Evolutionary conservation across 83 land plant species (phyloP).

Genomic region (Diphasiastrum complanatum): DNA sequence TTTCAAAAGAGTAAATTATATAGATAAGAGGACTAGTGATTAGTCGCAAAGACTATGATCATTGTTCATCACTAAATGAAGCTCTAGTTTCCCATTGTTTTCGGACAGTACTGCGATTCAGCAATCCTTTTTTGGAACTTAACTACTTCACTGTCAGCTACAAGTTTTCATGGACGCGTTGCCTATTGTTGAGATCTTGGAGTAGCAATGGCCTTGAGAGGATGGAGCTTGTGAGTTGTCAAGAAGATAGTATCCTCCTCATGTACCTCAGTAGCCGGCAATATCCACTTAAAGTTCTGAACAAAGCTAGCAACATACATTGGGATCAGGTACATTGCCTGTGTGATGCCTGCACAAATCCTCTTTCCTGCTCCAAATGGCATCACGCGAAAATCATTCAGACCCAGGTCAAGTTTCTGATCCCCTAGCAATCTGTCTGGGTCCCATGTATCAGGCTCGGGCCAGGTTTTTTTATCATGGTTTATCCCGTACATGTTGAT

Average conservation of each 20-base stretch:
- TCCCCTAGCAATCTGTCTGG: conserved; percentile 60
- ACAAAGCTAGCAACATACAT: conserved; percentile 53
- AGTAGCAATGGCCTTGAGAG: conserved; percentile 48
- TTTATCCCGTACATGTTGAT: conserved; percentile 68
- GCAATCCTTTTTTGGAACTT: no score
- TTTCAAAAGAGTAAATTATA: no score
- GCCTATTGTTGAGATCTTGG: no score
- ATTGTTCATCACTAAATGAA: no score
- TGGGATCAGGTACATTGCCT: conserved; percentile 61
- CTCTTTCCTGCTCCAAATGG: conserved; percentile 88
- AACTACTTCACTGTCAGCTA: no score
- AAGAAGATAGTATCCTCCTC: conserved; percentile 52
- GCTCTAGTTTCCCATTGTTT: no score
- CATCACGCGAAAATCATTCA: conserved; percentile 57
- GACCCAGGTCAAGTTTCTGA: conserved; percentile 30
- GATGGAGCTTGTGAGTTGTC: conserved; percentile 73
- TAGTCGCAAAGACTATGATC: no score
- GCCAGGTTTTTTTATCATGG: conserved; percentile 60
- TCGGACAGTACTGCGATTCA: no score
- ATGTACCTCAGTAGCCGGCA: conserved; percentile 50
- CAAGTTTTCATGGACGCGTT: no score
- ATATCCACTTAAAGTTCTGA: conserved; percentile 67
- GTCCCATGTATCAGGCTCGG: conserved; percentile 62
- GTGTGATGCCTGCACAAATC: conserved; percentile 67
- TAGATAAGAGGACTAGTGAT: no score